Evolutionary conservation across 306 rosid genomes (phyloP), one percentile per base, ranked within the genome.

Genomic region (Trifolium repens): DNA sequence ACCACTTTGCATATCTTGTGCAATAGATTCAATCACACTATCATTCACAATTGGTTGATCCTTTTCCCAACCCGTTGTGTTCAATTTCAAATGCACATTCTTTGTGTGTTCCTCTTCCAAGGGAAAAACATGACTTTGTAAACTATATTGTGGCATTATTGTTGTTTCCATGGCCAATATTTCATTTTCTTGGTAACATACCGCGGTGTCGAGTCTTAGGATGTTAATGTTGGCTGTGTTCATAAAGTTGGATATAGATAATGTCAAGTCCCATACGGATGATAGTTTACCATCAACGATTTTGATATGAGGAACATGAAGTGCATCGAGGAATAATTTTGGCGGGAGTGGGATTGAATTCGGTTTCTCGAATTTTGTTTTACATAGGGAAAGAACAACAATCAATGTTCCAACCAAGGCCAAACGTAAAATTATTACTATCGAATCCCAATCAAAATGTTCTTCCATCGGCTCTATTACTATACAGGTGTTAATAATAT

Each of bases 1-100:
- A 13, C 80, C 83, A 24, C n/a, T 3, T 53, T 68, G 17, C 19
- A 64, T 35, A 14, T 82, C 80, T 52, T 82, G 11, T 1, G 47
- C 77, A 10, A 73, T 78, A 1, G 58, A 67, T 27, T 32, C 22
- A 30, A 60, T 14, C 43, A 60, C 67, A 60, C 19, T 32, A 60
- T 60, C 67, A 60, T 60, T 42, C 40, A 60, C 73, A 15, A 73
- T 73, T 0, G 58, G 64, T 39, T 78, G 76, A 66, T 77, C 72
- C 43, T 37, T 32, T 46, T 81, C 81, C 81, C 81, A 72, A 27
- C 85, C 85, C 5, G 82, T 82, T 0, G 79, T 73, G 5, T 44
- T 73, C 34, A 77, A 17, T 62, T 60, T 67, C 46, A 77, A 61
- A 30, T 66, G 43, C 57, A 78, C 5, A 69, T 7, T 68, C 47